Base-by-base conservation (phyloP, 495 filamentous ascomycete genomes). In the Geopyxis carbonaria region DNA sequence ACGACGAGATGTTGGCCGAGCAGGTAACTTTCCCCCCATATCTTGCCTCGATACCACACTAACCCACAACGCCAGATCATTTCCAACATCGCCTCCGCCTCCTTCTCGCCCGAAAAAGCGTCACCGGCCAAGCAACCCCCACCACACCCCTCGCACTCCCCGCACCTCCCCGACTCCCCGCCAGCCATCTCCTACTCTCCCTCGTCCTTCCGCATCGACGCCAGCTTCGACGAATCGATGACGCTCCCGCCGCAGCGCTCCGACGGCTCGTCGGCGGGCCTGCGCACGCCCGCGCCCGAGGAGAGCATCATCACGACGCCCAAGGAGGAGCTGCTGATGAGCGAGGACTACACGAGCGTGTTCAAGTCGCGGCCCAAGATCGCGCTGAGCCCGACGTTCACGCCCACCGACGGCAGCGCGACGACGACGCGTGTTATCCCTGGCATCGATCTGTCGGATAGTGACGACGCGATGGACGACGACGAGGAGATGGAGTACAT, bases 281-380 rank as follows among this genome's bases (percentile, higher is more conserved):
- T n/a, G n/a, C n/a, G n/a, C n/a, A n/a, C n/a, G n/a, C n/a, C n/a
- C n/a, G n/a, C 31, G 19, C 31, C 5, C 5, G 31, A 33, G 6
- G 33, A 36, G 11, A 33, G 31, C 31, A 33, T 16, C 31, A 33
- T 33, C 16, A 37, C 40, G 16, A 48, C 42, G 6, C 51, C 52
- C 3, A 55, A 56, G 18, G 53, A 56, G 45, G 52, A 56, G 19
- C 31, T 56, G 27, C 22, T 56, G 2, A 27, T 44, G 18, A 48
- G 44, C 11, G 50, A 48, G 39, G 53, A 56, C 40, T 56, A 56
- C 13, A 47, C 45, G 31, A 48, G 44, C 5, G 53, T 56, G 14
- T 56, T 56, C 16, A 56, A 56, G 34, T 48, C 43, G 31, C 40
- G 53, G 13, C 53, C 53, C 4, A 56, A 56, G 22, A 46, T 56